These are phyloP conservation scores for Alternaria sp. DNA, from an alignment of 2,329 filamentous ascomycete species.

Conservation along the genomic window DNA sequence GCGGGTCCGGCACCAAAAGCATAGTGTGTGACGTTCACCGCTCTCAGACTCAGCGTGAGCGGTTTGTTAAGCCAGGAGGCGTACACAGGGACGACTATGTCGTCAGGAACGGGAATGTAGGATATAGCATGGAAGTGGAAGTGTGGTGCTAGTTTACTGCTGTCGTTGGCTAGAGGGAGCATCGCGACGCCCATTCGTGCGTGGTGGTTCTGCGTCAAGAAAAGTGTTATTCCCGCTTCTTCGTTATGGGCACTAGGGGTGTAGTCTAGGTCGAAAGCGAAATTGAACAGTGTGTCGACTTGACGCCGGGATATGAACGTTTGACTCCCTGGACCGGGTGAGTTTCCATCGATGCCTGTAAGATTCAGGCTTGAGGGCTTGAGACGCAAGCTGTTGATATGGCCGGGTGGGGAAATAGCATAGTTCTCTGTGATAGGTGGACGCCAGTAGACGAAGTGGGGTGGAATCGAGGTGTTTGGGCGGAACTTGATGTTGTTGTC, in stretches of 20 bases:
- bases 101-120: slow-evolving; percentile 50
- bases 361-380: slow-evolving; percentile 62
- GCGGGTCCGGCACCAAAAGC: slow-evolving; percentile 39
- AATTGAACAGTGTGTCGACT: slow-evolving; percentile 63
- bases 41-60: slow-evolving; percentile 54
- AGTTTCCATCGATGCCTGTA: slow-evolving; percentile 60
- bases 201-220: slow-evolving; percentile 62
- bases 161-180: slow-evolving; percentile 22
- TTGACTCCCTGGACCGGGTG: slow-evolving; percentile 55
- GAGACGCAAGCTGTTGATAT: slow-evolving; percentile 57
- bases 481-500: slow-evolving; percentile 57
- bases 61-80: slow-evolving; percentile 46
- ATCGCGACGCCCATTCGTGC: slow-evolving; percentile 55
- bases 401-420: slow-evolving; percentile 56
- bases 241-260: slow-evolving; percentile 50
- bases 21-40: slow-evolving; percentile 59
- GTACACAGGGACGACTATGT: slow-evolving; percentile 53
- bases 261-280: slow-evolving; percentile 58
- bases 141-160: slow-evolving; percentile 40
- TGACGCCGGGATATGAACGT: slow-evolving; percentile 63
- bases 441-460: slow-evolving; percentile 64
- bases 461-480: slow-evolving; percentile 56
- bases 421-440: slow-evolving; percentile 58
- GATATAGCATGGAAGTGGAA: slow-evolving; percentile 58
- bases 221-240: slow-evolving; percentile 63